Evolutionary conservation across 805 yeast species (phyloP).

Genomic region (Kockiozyma suomiensis): DNA sequence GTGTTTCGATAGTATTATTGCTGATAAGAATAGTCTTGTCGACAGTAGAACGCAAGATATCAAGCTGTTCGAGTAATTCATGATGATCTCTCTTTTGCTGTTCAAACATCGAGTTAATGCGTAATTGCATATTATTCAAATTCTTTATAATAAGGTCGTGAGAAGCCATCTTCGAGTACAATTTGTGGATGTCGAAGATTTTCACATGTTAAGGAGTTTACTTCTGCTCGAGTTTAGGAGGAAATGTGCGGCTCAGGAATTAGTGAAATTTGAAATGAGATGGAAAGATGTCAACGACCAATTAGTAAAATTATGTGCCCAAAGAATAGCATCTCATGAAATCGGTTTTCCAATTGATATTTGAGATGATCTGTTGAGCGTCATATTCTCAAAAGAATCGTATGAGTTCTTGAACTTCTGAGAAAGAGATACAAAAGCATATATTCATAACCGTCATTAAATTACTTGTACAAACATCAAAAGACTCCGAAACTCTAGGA

Average conservation of each 20-base stretch:
- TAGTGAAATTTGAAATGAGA: too few species aligned
- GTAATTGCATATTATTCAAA: neutral
- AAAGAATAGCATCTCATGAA: too few species aligned
- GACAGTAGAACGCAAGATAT: neutral
- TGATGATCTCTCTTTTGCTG: conserved; percentile 8
- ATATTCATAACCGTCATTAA: neutral
- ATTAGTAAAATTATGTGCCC: too few species aligned
- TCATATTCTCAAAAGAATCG: too few species aligned
- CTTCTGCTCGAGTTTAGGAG: neutral
- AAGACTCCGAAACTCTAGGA: neutral
- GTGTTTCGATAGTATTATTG: too few species aligned
- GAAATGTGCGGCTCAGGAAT: neutral
- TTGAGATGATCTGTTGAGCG: too few species aligned
- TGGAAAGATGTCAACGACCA: too few species aligned
- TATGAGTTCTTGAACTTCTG: too few species aligned
- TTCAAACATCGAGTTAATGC: neutral
- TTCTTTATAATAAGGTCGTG: neutral
- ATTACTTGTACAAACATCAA: neutral
- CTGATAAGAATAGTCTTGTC: too few species aligned
- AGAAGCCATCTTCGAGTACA: neutral
- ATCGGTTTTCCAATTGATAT: too few species aligned
- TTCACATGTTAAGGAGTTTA: neutral
- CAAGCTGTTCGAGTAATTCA: neutral
- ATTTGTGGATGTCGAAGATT: neutral
- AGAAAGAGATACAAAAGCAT: too few species aligned